phyloP scores from a whole-genome alignment of 2,329 filamentous ascomycete genomes.

The Neurospora sp. region DNA sequence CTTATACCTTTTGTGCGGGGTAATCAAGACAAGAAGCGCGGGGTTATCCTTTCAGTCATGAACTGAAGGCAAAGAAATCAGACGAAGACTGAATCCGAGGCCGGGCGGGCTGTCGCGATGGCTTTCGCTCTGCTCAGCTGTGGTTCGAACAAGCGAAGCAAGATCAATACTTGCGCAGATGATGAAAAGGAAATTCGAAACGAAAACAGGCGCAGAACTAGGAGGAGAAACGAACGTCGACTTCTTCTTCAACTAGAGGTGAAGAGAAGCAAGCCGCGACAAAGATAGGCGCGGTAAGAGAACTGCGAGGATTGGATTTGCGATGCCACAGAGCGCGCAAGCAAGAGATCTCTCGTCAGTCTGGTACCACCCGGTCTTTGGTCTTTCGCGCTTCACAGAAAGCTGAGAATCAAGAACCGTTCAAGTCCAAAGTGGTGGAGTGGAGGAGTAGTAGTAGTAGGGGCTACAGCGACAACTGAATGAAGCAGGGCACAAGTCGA shows the following conservation, averaged over 20 bases:
- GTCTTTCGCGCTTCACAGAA: background rate
- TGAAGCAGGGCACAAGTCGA: slow-evolving; percentile 4
- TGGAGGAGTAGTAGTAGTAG: background rate
- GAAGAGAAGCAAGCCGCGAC: background rate
- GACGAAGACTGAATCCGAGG: background rate
- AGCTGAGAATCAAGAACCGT: background rate
- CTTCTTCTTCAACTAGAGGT: background rate
- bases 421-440: background rate
- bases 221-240: background rate
- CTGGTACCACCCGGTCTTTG: background rate
- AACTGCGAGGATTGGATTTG: background rate
- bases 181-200: slow-evolving; percentile 1
- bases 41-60: background rate
- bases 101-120: background rate
- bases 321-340: background rate
- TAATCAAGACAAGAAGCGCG: background rate
- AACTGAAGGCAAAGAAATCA: background rate
- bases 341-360: background rate
- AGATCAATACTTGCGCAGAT: slow-evolving; percentile 3
- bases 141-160: slow-evolving; percentile 1
- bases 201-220: background rate
- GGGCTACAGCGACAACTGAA: background rate
- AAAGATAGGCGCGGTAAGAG: background rate
- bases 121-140: background rate
- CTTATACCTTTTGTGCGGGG: background rate